Percentiles rank a stretch among this genome's conserved stretches.
phyloP scores from a whole-genome alignment of 169 alveolate genomes.

The Cryptosporidium viatorum region DNA sequence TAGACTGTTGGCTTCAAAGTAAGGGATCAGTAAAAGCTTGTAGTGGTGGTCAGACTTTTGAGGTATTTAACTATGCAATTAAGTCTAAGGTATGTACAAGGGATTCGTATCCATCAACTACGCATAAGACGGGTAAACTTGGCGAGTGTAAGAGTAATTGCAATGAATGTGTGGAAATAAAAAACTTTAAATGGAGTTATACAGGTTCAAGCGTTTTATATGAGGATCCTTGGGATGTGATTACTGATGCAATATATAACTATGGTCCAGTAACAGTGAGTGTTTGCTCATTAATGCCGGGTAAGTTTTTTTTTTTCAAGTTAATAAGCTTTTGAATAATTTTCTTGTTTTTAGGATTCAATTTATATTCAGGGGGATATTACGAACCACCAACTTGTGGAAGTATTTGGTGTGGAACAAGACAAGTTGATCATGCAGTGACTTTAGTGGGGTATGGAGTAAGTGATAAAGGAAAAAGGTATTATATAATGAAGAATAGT shows the following conservation, averaged over 20 bases:
- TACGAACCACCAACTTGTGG: constrained; percentile 75
- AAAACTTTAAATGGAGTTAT: constrained; percentile 49
- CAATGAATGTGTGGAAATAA: constrained; percentile 34
- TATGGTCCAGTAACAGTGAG: constrained; percentile 75
- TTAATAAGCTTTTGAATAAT: neutral
- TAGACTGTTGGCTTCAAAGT: constrained; percentile 62
- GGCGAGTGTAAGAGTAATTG: constrained; percentile 43
- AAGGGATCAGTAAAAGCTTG: constrained; percentile 61
- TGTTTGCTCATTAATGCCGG: constrained; percentile 74
- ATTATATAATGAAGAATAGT: constrained; percentile 86
- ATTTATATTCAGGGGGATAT: constrained; percentile 49
- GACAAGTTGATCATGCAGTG: constrained; percentile 81
- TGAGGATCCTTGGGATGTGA: constrained; percentile 71
- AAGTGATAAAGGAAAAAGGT: constrained; percentile 69
- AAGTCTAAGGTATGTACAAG: constrained; percentile 52
- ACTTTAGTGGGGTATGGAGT: constrained; percentile 80
- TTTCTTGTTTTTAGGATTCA: constrained; percentile 17
- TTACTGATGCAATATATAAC: constrained; percentile 58
- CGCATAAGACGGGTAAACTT: constrained; percentile 48
- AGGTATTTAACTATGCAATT: constrained; percentile 47
- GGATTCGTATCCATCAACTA: constrained; percentile 52
- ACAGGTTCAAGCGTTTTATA: constrained; percentile 50
- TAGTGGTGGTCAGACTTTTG: constrained; percentile 74
- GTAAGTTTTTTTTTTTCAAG: constrained; percentile 5
- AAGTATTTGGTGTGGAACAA: constrained; percentile 75